Base-by-base conservation (phyloP, 164 flowering plant genomes). In the Annona squamosa region DNA sequence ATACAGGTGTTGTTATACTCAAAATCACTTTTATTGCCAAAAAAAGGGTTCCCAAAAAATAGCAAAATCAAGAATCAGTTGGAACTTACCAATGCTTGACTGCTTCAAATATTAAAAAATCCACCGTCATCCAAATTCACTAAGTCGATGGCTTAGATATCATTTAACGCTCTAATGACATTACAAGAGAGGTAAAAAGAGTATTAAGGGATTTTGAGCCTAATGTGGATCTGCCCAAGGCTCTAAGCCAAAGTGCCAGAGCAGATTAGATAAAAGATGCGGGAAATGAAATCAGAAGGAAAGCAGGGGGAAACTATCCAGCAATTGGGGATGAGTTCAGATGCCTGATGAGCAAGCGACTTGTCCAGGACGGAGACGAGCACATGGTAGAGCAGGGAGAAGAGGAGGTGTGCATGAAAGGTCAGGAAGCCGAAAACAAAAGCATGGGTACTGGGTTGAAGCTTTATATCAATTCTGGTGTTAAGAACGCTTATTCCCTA, bases 331-430 rank as follows among this genome's bases (percentile, higher is more conserved):
- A 93, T 69, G n/a, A 95, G 72, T 37, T 85, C 80, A 70, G 80
- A 64, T 48, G 83, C 62, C 69, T 86, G 96, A 18, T 75, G 76
- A n/a, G 97, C 91, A 74, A 95, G 82, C 10, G 84, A 78, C 18
- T 87, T 87, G 70, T 91, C 98, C 42, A 85, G 80, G 77, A 82
- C 81, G 77, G 80, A 73, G 42, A 84, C 84, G 70, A 95, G 86
- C 1, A 90, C 81, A 16, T 67, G 72, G 69, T 85, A 76, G 72
- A 93, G 91, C 26, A 97, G 92, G 42, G 91, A 81, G 69, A 87
- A 68, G 76, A 94, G 85, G 71, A 94, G 77, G 81, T 87, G 93
- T 26, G 87, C 68, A 72, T 90, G 98, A 73, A 81, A 85, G n/a
- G 85, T 65, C 74, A 81, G 84, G 17, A 88, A 80, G 44, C 76